Base-by-base conservation (phyloP, 208 protist species). In the Novymonas esmeraldas region DNA sequence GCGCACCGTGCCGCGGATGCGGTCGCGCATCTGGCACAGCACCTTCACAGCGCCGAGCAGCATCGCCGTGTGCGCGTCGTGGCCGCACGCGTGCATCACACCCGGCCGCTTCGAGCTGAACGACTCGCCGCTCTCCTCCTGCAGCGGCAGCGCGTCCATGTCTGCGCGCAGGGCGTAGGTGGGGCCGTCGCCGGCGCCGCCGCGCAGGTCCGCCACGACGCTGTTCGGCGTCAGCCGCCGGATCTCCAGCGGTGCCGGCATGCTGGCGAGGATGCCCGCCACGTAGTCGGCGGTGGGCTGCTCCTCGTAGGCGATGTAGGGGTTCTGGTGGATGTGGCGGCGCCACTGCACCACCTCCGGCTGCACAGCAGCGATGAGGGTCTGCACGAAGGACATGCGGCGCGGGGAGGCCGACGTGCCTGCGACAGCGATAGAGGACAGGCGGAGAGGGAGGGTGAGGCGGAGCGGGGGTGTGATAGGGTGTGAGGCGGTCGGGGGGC, bases 21-120 rank as follows among this genome's bases (percentile, higher is more conserved):
- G 72, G 28, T 80, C 73, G 44, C 68, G 66, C 59, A 85, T 70
- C 49, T 80, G 70, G 36, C 74, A 78, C 39, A 90, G 74, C 60
- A 90, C 68, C 73, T 87, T 85, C 39, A 78, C 78, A 6, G 87
- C 83, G 22, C 81, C 82, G 33, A 90, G 71, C 60, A 93, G 82
- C 76, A 87, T 87, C 46, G 86, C 86, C 26, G 82, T 79, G 70
- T 92, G 86, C 16, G 82, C 59, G 61, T 92, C 86, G 61, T 92
- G 86, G 22, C 86, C 86, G 56, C 82, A 87, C 56, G 82, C 82
- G 76, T 92, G 86, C 79, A 89, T 92, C 65, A 87, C 81, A 22
- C 86, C 86, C 1, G 68, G 63, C 20, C 64, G 54, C 67, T 74
- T 84, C 46, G 86, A 92, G 58, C 65, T 79, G 71, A 92, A 92